Conservation (phyloP, 805 yeast species). For the Wickerhamiella shivajii region DNA sequence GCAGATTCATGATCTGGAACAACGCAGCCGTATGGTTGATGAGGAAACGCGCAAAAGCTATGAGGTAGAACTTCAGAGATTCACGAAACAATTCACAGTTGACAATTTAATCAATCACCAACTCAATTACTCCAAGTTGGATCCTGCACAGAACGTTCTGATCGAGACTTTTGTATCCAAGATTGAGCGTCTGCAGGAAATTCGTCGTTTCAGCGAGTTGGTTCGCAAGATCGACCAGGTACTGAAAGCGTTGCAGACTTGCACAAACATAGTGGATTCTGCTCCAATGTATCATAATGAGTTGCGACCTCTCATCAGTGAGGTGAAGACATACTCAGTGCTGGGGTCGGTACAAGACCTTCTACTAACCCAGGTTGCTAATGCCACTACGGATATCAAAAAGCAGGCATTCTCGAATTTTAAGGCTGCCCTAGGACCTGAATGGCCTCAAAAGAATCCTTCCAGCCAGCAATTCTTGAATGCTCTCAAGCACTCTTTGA, state of each 20-base stretch:
- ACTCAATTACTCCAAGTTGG: no score
- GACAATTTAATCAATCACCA: no score
- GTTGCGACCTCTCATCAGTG: constrained; percentile 1
- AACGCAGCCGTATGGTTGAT: no score
- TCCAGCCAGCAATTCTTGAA: constrained; percentile 4
- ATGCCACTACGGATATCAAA: neutral
- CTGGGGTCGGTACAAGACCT: neutral
- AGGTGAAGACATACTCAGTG: neutral
- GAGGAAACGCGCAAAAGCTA: no score
- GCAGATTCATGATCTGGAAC: no score
- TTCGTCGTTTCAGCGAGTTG: neutral
- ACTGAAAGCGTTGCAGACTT: neutral
- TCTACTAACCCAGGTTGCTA: neutral
- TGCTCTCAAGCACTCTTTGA: constrained; percentile 1
- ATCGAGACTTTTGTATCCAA: no score
- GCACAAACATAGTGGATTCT: neutral
- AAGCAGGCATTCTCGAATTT: neutral
- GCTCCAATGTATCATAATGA: neutral
- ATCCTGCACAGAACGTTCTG: no score
- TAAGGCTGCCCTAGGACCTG: neutral
- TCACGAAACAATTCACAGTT: no score
- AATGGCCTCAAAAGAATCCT: constrained; percentile 16
- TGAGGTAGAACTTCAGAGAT: no score
- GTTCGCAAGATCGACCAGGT: constrained; percentile 3
- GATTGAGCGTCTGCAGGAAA: no score